Evolutionary conservation across 2,329 filamentous ascomycete species (phyloP).

Genomic region (Onygenales sp.): DNA sequence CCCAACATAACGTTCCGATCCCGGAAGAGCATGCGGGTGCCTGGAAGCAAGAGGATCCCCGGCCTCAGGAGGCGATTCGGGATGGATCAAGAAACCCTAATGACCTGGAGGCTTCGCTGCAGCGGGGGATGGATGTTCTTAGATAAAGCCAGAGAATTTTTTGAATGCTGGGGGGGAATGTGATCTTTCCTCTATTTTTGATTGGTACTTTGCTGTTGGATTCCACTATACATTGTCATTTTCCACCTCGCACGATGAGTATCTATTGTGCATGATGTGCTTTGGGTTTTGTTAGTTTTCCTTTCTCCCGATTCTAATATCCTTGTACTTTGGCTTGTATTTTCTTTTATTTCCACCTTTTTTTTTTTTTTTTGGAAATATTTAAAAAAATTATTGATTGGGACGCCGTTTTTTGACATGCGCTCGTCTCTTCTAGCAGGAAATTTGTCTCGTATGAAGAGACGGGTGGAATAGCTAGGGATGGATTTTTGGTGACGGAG

Average conservation of each 20-base stretch:
- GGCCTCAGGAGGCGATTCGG: slow-evolving; percentile 47
- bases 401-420: not conserved
- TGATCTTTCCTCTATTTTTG: too few relatives aligned
- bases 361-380: not conserved
- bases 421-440: not conserved
- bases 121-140: slow-evolving; percentile 47
- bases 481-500: too few relatives aligned
- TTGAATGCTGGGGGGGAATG: too few relatives aligned
- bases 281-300: too few relatives aligned
- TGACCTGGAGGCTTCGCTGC: slow-evolving; percentile 42
- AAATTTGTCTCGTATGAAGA: too few relatives aligned
- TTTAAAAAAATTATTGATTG: not conserved
- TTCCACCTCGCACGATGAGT: too few relatives aligned
- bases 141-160: slow-evolving; percentile 5
- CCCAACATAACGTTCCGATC: slow-evolving; percentile 48
- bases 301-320: too few relatives aligned
- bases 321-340: not conserved
- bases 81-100: slow-evolving; percentile 33
- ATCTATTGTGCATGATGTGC: too few relatives aligned
- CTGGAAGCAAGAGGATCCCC: slow-evolving; percentile 51
- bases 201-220: too few relatives aligned
- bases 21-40: slow-evolving; percentile 49
- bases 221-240: too few relatives aligned
- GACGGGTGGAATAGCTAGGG: too few relatives aligned
- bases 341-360: not conserved